phyloP scores from a whole-genome alignment of 257 asterid species.

The Lithospermum erythrorhizon region DNA sequence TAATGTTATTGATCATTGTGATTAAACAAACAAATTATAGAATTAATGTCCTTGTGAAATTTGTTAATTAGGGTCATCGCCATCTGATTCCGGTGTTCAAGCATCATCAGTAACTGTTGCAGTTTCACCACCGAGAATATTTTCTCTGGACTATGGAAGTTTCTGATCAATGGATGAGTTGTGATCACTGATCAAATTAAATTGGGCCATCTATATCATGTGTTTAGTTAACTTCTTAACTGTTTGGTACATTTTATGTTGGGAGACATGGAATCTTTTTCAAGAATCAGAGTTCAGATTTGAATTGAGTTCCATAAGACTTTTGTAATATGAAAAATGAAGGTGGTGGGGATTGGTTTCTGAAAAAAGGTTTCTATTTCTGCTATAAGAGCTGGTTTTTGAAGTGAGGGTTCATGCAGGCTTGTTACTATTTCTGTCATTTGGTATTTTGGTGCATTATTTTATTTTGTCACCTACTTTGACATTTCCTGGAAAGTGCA shows the following conservation, averaged over 20 bases:
- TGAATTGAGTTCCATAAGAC: not conserved
- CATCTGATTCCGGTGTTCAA: conserved; percentile 59
- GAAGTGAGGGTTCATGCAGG: conserved; percentile 45
- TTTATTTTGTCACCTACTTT: conserved; percentile 35
- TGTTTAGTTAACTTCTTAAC: no score
- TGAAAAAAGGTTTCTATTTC: conserved; percentile 10
- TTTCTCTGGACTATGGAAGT: conserved; percentile 60
- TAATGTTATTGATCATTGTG: no score
- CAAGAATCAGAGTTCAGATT: not conserved
- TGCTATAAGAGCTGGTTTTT: conserved; percentile 33
- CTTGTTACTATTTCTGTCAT: conserved; percentile 39
- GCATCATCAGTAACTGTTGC: conserved; percentile 72
- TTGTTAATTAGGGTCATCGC: conserved; percentile 21
- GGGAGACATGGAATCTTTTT: not conserved
- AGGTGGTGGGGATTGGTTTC: not conserved
- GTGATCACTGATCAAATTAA: no score
- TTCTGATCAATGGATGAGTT: conserved; percentile 27
- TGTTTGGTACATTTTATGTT: no score
- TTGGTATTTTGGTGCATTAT: conserved; percentile 42
- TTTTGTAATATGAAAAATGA: not conserved
- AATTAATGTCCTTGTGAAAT: not conserved
- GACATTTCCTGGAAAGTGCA: conserved; percentile 6
- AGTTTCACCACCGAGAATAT: conserved; percentile 57
- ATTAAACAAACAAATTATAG: no score
- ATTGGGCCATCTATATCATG: no score